These are phyloP conservation scores for Eutrema salsugineum DNA, from an alignment of 441 rosid species.

Conservation along the genomic window DNA sequence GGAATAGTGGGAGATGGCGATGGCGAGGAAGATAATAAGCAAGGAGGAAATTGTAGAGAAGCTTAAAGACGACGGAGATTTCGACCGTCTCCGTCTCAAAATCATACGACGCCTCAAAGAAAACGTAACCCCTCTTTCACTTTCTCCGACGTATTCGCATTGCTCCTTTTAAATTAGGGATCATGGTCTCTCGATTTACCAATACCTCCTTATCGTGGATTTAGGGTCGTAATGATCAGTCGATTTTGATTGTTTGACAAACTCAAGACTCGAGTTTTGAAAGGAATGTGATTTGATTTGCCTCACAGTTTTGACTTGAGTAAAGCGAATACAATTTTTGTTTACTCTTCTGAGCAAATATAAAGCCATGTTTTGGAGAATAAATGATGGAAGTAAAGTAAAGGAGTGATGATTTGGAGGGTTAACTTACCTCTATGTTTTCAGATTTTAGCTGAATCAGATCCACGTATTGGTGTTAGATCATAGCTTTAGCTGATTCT, in stretches of 20 bases:
- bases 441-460: neutral
- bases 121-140: conserved; percentile 37
- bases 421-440: neutral
- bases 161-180: conserved; percentile 20
- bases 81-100: conserved; percentile 85
- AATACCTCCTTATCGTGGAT: neutral
- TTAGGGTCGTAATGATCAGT: neutral
- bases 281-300: neutral
- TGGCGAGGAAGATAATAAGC: conserved; percentile 27
- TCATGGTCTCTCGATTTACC: neutral
- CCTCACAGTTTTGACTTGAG: neutral
- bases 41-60: conserved; percentile 75
- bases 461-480: neutral
- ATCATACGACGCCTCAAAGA: conserved; percentile 87
- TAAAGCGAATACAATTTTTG: too few species aligned
- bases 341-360: too few species aligned
- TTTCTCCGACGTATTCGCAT: neutral
- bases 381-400: too few species aligned
- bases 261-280: neutral
- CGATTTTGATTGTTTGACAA: neutral
- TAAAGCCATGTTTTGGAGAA: too few species aligned
- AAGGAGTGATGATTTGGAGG: neutral
- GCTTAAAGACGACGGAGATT: conserved; percentile 91
- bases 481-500: neutral
- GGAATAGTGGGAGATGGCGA: neutral